Percentiles rank a stretch among this genome's conserved stretches.
phyloP scores from a whole-genome alignment of 495 filamentous ascomycete genomes.

The Penicillium pulvis region DNA sequence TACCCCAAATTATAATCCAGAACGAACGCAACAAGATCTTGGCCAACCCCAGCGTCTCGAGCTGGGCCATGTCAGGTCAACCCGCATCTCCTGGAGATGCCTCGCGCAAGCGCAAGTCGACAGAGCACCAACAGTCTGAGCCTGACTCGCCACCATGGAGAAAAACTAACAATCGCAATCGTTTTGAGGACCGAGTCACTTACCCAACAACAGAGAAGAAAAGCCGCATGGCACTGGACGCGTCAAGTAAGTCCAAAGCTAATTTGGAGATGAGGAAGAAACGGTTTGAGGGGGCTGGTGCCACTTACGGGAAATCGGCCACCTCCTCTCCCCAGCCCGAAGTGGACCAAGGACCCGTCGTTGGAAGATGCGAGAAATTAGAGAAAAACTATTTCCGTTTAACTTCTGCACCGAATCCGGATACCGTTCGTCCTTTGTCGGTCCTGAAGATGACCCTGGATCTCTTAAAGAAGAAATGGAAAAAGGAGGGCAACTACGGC shows the following conservation, averaged over 20 bases:
- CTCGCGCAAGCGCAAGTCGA: conserved; percentile 79
- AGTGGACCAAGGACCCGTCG: conserved; percentile 71
- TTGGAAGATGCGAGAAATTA: conserved; percentile 80
- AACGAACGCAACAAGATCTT: conserved; percentile 62
- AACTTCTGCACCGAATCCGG: conserved; percentile 83
- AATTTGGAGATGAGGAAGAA: conserved; percentile 85
- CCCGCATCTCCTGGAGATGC: conserved; percentile 33
- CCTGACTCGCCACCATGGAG: conserved; percentile 69
- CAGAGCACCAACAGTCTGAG: conserved; percentile 53
- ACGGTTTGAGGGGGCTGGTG: conserved; percentile 75
- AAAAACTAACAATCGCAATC: conserved; percentile 60
- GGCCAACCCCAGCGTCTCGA: conserved; percentile 40
- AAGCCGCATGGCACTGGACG: conserved; percentile 49
- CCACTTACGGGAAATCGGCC: conserved; percentile 37
- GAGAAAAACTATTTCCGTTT: conserved; percentile 95
- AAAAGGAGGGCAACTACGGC: conserved; percentile 85
- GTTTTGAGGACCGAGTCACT: conserved; percentile 78
- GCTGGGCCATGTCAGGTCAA: conserved; percentile 36
- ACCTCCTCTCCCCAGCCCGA: conserved; percentile 58
- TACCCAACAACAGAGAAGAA: conserved; percentile 64
- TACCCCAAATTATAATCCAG: conserved; percentile 87
- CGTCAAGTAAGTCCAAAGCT: conserved; percentile 84
- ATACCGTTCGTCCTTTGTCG: conserved; percentile 80
- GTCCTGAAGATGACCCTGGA: conserved; percentile 84
- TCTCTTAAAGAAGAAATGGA: conserved; percentile 92